Base-by-base conservation (phyloP, 2,329 filamentous ascomycete species). In the Aureobasidium sp. region DNA sequence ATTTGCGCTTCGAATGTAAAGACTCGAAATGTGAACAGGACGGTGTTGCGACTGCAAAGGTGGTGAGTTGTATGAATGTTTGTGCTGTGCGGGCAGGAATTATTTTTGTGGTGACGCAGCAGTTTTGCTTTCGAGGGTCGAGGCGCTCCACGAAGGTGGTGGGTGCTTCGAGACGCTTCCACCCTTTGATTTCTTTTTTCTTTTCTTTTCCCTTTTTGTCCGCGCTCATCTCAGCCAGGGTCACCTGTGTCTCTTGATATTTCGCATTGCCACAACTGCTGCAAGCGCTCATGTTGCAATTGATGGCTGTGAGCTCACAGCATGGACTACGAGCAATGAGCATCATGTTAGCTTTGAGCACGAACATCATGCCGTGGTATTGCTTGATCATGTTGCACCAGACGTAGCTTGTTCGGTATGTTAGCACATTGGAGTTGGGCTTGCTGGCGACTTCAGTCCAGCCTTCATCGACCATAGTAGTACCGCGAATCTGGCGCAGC, bases 81-180 rank as follows among this genome's bases (percentile, higher is more conserved):
- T 45, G 3, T 41, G 53, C 9, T 36, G 53, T 25, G 39, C 27
- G 51, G 37, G 25, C 13, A 48, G 44, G 41, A 59, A 59, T 59
- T 47, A 39, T 48, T 59, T 48, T 47, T 48, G 54, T 59, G 39
- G 54, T 59, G 54, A 59, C 42, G 54, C 54, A 58, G 41, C 39
- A 36, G 41, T 48, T 48, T 45, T 57, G 37, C 14, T 47, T 47
- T 27, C 30, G 27, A 37, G 21, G 42, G 54, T 25, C 54, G 54
- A 59, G 54, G 44, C 54, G 53, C 41, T 32, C 32, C 44, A 37
- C 42, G 54, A 59, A 59, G 54, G 54, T 48, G 54, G 30, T 37
- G 42, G 54, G 13, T 59, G 54, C 54, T 65, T 65, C 64, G 49
- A 32, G 62, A 65, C 61, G 54, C 64, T 65, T 65, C 63, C 29